Base-by-base conservation (phyloP, 495 filamentous ascomycete genomes). In the Xylona heveae region DNA sequence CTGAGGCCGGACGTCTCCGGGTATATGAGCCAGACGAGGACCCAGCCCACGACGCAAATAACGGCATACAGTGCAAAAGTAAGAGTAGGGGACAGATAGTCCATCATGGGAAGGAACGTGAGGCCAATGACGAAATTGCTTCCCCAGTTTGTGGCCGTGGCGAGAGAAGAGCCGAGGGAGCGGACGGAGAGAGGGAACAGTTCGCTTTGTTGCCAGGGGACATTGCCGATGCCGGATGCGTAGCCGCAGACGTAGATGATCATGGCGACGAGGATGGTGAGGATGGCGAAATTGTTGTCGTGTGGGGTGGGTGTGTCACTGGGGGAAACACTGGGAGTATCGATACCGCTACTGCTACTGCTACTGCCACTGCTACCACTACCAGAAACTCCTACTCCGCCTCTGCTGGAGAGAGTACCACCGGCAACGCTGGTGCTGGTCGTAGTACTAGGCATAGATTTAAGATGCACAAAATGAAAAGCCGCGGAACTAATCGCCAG, bases 201-300 rank as follows among this genome's bases (percentile, higher is more conserved):
- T 55, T 94, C 84, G 40, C 68, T 74, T 48, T 91, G 81, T 56
- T 85, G 81, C 84, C 84, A 94, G 0, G 84, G 83, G 2, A 94
- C 78, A 37, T 80, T 82, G 3, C 84, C 84, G 3, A 94, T 60
- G n/a, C 84, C 84, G 5, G 80, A 57, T 6, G 84, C 83, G 44
- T 88, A 94, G 0, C 69, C 68, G 31, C 76, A 72, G 1, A 85
- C 81, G 47, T 85, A 94, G n/a, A 79, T 31, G 41, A 77, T 72
- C 45, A 92, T 66, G 38, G 71, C 72, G 15, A 65, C 38, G 18
- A 90, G 52, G 34, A 94, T 72, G 12, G 68, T 37, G 22, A 68
- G 20, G 0, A 62, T 55, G 9, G 62, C 41, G 21, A 48, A 14
- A 4, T 45, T 21, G 7, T 42, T 36, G 16, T 26, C 33, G 13